Base-by-base conservation (phyloP, 2,329 filamentous ascomycete species). In the Moelleriella libera region DNA sequence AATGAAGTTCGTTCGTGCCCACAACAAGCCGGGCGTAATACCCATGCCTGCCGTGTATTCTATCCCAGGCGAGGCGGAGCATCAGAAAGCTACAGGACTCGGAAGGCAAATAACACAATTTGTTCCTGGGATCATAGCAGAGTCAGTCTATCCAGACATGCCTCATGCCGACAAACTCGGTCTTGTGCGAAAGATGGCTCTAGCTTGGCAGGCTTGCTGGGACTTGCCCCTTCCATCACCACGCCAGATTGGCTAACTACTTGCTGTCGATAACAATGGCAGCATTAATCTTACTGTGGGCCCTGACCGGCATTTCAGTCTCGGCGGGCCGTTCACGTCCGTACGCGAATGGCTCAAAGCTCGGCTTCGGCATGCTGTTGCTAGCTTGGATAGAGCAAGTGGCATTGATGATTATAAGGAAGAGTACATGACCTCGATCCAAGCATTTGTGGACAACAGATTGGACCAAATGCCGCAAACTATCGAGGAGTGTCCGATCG, bases 171-270 rank as follows among this genome's bases (percentile, higher is more conserved):
- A 51, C 11, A 53, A 32, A 43, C 53, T 54, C 10, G 44, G 45
- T 6, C 45, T 54, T 49, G 48, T 55, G 30, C 47, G 43, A 34
- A 54, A 48, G 30, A 50, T 55, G 44, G 53, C 53, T 12, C 45
- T 53, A n/a, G 53, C 52, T 32, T 54, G 48, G 44, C 51, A 55
- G 46, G 52, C 52, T 40, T 54, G 52, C 44, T 55, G 52, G 53
- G 32, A 45, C 37, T 43, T 55, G 14, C 52, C 48, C 9, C 52
- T 55, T 30, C 53, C 53, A 42, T 14, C 50, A 31, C 47, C 41
- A 32, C 51, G 41, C 37, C 43, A 48, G 7, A 55, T 55, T 42
- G 52, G 53, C 42, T 49, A 54, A 42, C 50, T 55, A 30, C 45
- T 55, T 44, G 52, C 52, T 30, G 44, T 32, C 4, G 44, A 49